Evolutionary conservation across 768 basidiomycete species (phyloP), one percentile per base, ranked within the genome.

Genomic region (Pisolithus sp.): DNA sequence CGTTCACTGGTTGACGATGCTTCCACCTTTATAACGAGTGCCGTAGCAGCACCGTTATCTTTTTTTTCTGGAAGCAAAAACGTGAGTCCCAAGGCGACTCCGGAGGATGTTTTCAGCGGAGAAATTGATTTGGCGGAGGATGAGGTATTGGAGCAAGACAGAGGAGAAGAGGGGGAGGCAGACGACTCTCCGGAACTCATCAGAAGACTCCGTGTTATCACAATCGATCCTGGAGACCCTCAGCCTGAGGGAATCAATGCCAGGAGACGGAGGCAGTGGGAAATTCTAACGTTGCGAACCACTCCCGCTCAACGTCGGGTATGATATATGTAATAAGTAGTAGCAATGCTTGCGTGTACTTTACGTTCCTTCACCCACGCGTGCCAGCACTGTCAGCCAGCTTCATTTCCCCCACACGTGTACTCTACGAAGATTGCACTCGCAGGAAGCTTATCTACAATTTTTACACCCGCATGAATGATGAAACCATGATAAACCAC

Each of bases 71-170:
- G 71, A 34, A 65, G 54, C 20, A 49, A 59, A 21, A 50, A 58
- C 9, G 12, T 59, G 8, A 61, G 71, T 2, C 57, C 64, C 17
- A 72, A 73, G 46, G 72, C 80, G 24, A 83, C 76, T 7, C 83
- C 85, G 2, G 85, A 88, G 46, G 79, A 84, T 31, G 83, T 89
- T 28, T 82, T 81, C 59, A 71, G 74, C 53, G 79, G 77, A 31
- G 76, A 79, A 54, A 84, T 89, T 51, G 89, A 92, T 58, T 62
- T 93, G 55, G 69, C 75, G 41, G 89, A 91, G 60, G 81, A 89
- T 51, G 89, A 93, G 57, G 76, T 90, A 17, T 62, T 89, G 49
- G 89, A 92, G 53, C 81, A 84, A 57, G 89, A 93, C 48, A 76
- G 83, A 21, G 82, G 80, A 6, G 86, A 87, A 65, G 89, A 89